Evolutionary conservation across 331 rosid species (phyloP).

Genomic region (Cydonia oblonga): DNA sequence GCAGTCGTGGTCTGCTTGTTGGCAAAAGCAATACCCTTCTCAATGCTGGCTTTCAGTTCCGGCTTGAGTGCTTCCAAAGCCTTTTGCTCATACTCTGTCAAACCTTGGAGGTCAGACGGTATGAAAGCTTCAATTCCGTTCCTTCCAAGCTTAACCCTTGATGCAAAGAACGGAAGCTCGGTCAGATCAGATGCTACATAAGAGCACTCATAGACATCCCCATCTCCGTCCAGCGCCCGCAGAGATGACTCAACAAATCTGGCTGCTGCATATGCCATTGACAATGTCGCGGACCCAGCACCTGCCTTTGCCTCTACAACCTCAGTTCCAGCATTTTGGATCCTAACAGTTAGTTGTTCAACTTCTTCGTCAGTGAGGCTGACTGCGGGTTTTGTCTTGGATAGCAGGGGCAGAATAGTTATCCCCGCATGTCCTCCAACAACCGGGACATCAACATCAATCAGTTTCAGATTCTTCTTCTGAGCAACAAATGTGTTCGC

Average conservation of each 20-base stretch:
- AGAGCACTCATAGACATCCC: conserved; percentile 82
- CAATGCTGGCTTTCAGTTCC: conserved; percentile 87
- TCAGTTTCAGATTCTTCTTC: conserved; percentile 65
- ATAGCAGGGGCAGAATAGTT: conserved; percentile 74
- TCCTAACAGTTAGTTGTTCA: conserved; percentile 57
- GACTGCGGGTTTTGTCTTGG: conserved; percentile 64
- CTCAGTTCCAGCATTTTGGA: conserved; percentile 86
- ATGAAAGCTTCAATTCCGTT: conserved; percentile 77
- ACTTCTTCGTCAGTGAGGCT: conserved; percentile 61
- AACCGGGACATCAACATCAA: conserved; percentile 86
- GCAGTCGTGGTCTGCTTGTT: conserved; percentile 57
- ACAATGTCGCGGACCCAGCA: conserved; percentile 89
- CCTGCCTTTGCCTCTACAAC: conserved; percentile 97
- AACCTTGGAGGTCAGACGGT: conserved; percentile 72
- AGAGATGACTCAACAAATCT: conserved; percentile 92
- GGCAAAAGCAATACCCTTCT: conserved; percentile 81
- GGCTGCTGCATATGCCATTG: conserved; percentile 99
- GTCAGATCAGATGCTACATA: conserved; percentile 76
- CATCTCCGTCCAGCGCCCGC: conserved; percentile 91
- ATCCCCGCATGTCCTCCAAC: conserved; percentile 88
- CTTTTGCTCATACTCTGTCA: conserved; percentile 81
- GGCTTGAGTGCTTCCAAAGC: conserved; percentile 91
- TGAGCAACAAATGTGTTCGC: conserved; percentile 89
- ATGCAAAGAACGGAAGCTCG: conserved; percentile 88
- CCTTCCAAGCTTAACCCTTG: conserved; percentile 82